phyloP scores from a whole-genome alignment of 768 basidiomycete species.

The Boletus rubescentipes region DNA sequence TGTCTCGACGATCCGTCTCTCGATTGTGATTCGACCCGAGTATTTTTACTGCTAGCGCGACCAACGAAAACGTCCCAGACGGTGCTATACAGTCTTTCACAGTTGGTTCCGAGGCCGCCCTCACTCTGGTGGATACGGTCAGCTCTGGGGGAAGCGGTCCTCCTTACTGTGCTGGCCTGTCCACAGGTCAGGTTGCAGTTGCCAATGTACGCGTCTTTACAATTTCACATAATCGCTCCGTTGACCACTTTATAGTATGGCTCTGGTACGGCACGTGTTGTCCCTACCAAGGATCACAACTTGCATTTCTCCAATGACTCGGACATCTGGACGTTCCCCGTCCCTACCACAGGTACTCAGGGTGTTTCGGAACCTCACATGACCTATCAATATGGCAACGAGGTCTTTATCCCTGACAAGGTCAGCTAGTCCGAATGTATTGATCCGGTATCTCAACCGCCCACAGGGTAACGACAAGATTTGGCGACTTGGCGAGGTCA shows the following conservation, averaged over 20 bases:
- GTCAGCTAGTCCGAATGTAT: constrained; percentile 34
- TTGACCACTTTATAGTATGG: constrained; percentile 39
- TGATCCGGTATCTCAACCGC: neutral
- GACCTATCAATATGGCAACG: constrained; percentile 52
- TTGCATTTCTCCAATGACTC: constrained; percentile 36
- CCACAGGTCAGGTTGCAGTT: constrained; percentile 57
- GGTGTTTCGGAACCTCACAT: constrained; percentile 63
- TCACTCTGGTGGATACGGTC: constrained; percentile 47
- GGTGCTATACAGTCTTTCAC: constrained; percentile 57
- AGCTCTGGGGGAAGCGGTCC: constrained; percentile 52
- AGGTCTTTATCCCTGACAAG: constrained; percentile 66
- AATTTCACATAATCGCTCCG: no score
- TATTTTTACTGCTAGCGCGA: constrained; percentile 40
- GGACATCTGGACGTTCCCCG: constrained; percentile 54
- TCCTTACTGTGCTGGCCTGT: constrained; percentile 49
- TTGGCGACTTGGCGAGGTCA: constrained; percentile 54
- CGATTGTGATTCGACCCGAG: neutral
- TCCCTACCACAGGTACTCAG: constrained; percentile 27
- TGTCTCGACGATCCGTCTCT: constrained; percentile 2
- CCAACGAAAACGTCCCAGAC: constrained; percentile 48
- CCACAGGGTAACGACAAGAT: constrained; percentile 64
- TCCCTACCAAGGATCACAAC: constrained; percentile 44
- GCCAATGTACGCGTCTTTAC: constrained; percentile 45
- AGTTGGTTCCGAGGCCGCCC: constrained; percentile 42
- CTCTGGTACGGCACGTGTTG: constrained; percentile 53